These are phyloP conservation scores for Reticulascus tulasneorum DNA, from an alignment of 2,329 filamentous ascomycete genomes.

Conservation along the genomic window DNA sequence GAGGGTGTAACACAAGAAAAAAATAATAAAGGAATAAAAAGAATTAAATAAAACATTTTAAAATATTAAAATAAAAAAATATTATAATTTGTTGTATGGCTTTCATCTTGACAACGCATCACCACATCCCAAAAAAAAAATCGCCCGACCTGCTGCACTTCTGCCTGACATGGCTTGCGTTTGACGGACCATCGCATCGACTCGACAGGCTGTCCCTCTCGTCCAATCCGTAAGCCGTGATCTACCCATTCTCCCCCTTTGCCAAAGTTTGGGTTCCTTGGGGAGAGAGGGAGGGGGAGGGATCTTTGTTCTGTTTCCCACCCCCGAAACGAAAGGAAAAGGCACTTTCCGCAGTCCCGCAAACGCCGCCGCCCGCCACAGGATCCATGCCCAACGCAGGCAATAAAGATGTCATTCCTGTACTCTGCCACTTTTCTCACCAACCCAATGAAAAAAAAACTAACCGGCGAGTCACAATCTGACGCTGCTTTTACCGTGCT, in stretches of 20 bases:
- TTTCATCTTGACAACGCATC: slow-evolving; percentile 47
- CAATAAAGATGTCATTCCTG: no score
- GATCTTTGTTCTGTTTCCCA: no score
- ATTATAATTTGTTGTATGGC: no score
- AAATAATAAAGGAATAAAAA: slow-evolving; percentile 13
- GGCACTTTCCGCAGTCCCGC: no score
- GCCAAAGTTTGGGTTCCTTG: background rate
- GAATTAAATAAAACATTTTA: slow-evolving; percentile 5
- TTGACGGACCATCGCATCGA: background rate
- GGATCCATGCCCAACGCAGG: no score
- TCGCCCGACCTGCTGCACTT: slow-evolving; percentile 41
- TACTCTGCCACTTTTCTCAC: no score
- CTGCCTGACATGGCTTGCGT: slow-evolving; percentile 36
- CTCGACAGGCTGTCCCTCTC: background rate
- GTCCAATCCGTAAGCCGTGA: background rate
- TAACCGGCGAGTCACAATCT: no score
- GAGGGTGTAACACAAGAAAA: slow-evolving; percentile 3
- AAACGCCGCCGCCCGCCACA: no score
- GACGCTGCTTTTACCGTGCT: no score
- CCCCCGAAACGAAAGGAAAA: no score
- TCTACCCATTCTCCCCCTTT: background rate
- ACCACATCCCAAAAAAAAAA: slow-evolving; percentile 37
- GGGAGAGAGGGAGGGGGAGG: background rate
- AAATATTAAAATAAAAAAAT: no score
- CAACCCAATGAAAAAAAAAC: no score